phyloP scores from a whole-genome alignment of 371 early-diverging fungal species.

The Amoeboaphelidium protococcarum region DNA sequence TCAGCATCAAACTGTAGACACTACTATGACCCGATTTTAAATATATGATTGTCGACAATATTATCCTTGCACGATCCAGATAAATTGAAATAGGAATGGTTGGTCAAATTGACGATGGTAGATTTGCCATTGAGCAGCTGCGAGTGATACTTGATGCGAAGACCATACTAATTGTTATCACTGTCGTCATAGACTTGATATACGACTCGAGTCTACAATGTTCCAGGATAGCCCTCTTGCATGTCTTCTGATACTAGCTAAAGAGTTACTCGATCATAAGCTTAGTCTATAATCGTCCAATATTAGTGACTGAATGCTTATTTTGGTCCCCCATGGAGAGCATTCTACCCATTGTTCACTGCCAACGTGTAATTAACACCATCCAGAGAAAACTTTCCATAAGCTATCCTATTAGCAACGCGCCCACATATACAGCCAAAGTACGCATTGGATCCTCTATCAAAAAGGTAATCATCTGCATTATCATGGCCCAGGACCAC shows the following conservation, averaged over 20 bases:
- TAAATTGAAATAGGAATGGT: conserved; percentile 28
- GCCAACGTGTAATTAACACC: conserved; percentile 11
- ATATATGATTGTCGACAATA: conserved; percentile 11
- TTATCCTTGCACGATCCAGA: conserved; percentile 13
- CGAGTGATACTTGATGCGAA: conserved; percentile 13
- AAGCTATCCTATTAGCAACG: conserved; percentile 16
- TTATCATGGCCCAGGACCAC: too few relatives aligned
- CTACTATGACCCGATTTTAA: conserved; percentile 19
- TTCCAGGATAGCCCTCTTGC: too few relatives aligned
- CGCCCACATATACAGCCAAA: conserved; percentile 22
- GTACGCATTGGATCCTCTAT: too few relatives aligned
- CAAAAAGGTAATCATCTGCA: too few relatives aligned
- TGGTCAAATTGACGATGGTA: conserved; percentile 19
- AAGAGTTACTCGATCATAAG: too few relatives aligned
- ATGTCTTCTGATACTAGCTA: too few relatives aligned
- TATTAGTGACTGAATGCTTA: conserved; percentile 13
- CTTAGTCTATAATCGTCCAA: too few relatives aligned
- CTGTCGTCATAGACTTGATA: too few relatives aligned
- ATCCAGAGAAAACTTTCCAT: conserved; percentile 15
- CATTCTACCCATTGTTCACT: conserved; percentile 20
- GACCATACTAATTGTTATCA: too few relatives aligned
- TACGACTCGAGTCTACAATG: too few relatives aligned
- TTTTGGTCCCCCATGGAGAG: conserved; percentile 19
- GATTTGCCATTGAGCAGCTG: conserved; percentile 1
- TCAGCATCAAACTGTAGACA: conserved; percentile 25